Evolutionary conservation across 352 stramenopile species (phyloP), one percentile per base, ranked within the genome.

Genomic region (Phytopythium sindhum): DNA sequence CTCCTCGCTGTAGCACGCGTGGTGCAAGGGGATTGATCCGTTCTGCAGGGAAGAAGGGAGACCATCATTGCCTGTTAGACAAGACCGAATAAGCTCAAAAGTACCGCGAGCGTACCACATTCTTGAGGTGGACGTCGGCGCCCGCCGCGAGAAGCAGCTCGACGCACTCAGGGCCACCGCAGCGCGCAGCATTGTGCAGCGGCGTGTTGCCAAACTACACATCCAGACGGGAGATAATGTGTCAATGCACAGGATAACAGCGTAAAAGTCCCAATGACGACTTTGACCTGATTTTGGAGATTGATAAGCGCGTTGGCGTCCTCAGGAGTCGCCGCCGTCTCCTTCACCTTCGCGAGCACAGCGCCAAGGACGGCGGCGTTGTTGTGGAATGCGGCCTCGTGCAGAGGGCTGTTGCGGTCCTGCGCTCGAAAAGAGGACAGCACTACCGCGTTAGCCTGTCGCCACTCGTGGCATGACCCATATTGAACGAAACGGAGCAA

Each of bases 151-250:
- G 68, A 24, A 93, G 70, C 41, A 78, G 62, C 4, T 67, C 59
- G 14, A 91, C 85, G 41, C 81, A 90, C 29, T 45, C 64, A 2
- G 64, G 19, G n/a, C 60, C 84, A 1, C 81, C 85, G 12, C 81
- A 81, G 56, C 80, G 73, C 24, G 85, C 81, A 11, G 85, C 85
- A 53, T 89, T 90, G 50, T 93, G 85, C 26, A 93, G 60, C 17
- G 85, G 85, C 14, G 78, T 86, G 65, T 93, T 93, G 53, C 83
- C 85, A 72, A 92, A 93, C 84, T 93, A 37, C 24, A 47, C 35
- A 37, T 9, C 33, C 4, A 57, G 23, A 19, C n/a, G 12, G 15
- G 12, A 8, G 31, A 48, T n/a, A 48, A 48, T 6, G 42, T 21
- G 15, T 48, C 42, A 48, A n/a, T 26, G 21, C 4, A 9, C 17